Evolutionary conservation across 805 yeast genomes (phyloP), one percentile per base, ranked within the genome.

Genomic region (Schwanniomyces polymorphus): DNA sequence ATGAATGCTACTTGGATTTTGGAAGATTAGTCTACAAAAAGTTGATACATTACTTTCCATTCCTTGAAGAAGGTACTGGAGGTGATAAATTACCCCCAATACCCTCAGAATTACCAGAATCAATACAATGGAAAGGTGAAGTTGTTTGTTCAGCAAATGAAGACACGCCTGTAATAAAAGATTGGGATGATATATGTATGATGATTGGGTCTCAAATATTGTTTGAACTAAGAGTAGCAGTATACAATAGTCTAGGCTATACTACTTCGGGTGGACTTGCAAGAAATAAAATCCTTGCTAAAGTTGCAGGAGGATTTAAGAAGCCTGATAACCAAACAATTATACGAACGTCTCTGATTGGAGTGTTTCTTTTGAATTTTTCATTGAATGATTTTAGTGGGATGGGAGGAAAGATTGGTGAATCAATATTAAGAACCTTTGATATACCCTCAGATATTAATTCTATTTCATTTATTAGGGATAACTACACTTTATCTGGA

Each of bases 191-290:
- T 60, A 65, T 90, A 0, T 65, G 85, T 5, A 74, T 85, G 18
- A 56, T 86, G 12, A 57, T 91, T 0, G 98, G 88, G 0, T 84
- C 95, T 0, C 74, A 74, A 11, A 55, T 85, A 0, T 77, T 86
- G 0, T 64, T 61, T 43, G 75, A 79, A 0, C 65, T 90, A 1
- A 72, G 98, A 34, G 53, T 62, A 11, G 62, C 67, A 12, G 78
- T 94, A 4, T 72, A 68, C 50, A 58, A 70, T 1, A 77, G 75
- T 23, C 67, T 92, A 38, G 86, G 87, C 3, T 94, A 88, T 60
- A 88, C 92, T 0, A 90, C 97, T 0, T 91, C 97, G 0, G 91
- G 95, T 17, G 99, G 99, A 0, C 65, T 94, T 1, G 86, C 88
- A 0, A 71, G 85, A 12, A 87, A 83, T 38, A 90, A 90, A 61